phyloP scores from a whole-genome alignment of 1,139 yeast genomes.

The Pichia sp. region DNA sequence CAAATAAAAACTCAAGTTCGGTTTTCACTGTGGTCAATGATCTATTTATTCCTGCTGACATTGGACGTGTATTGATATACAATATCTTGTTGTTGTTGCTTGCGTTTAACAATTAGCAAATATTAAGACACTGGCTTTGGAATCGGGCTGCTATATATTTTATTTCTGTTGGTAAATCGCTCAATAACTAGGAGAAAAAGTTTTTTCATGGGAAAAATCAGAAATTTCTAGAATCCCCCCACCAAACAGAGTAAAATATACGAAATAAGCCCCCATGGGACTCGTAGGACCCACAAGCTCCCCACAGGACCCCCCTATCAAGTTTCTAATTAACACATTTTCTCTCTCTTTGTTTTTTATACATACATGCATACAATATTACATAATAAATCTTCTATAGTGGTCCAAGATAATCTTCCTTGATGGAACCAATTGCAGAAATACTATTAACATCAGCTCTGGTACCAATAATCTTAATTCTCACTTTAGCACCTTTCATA shows the following conservation, averaged over 20 bases:
- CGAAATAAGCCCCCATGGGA: too few relatives aligned
- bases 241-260: too few relatives aligned
- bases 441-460: constrained; percentile 96
- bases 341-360: not conserved
- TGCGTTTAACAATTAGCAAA: too few relatives aligned
- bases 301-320: not conserved
- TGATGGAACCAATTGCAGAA: constrained; percentile 94
- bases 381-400: constrained; percentile 26
- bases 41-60: constrained; percentile 64
- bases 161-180: too few relatives aligned
- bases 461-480: constrained; percentile 95
- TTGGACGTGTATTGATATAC: too few relatives aligned
- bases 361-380: not conserved
- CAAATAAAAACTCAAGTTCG: constrained; percentile 72
- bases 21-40: constrained; percentile 70
- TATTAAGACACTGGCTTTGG: too few relatives aligned
- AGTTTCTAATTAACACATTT: not conserved
- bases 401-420: constrained; percentile 94
- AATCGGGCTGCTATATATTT: too few relatives aligned
- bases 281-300: too few relatives aligned
- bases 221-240: not conserved
- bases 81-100: too few relatives aligned
- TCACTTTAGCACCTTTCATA: constrained; percentile 86
- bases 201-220: not conserved
- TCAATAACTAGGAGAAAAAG: too few relatives aligned